A percentile compares a stretch with the other conserved stretches of the same genome.
Evolutionary conservation across 441 rosid species (phyloP).

Genomic region (Croton laevigatus): DNA sequence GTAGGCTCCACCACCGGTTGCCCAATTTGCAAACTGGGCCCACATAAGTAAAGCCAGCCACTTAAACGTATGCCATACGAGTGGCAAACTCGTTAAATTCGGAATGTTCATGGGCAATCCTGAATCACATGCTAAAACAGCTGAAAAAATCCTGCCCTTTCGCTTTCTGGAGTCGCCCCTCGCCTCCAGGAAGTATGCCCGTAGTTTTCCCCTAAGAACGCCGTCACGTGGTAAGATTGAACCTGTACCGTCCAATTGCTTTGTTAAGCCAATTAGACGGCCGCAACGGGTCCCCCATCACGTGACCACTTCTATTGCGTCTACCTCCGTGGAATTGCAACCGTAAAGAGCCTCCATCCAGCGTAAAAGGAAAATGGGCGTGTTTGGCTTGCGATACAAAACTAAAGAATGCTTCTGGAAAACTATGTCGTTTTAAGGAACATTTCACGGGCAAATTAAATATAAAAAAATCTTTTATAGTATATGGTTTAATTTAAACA

Average conservation of each 20-base stretch:
- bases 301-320: not conserved
- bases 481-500: no score
- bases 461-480: no score
- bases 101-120: not conserved
- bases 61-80: not conserved
- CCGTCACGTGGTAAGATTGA: constrained; percentile 7
- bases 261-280: not conserved
- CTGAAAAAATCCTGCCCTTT: not conserved
- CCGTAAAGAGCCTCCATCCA: not conserved
- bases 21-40: constrained; percentile 10
- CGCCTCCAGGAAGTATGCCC: not conserved
- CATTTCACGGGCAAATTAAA: not conserved
- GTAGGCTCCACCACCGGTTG: constrained; percentile 30
- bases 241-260: constrained; percentile 1
- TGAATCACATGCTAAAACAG: not conserved
- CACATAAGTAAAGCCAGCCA: constrained; percentile 1
- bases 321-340: not conserved
- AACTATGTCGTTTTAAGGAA: not conserved
- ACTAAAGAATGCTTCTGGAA: not conserved
- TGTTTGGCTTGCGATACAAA: not conserved
- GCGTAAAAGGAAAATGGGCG: not conserved
- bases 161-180: not conserved
- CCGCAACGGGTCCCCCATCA: constrained; percentile 1
- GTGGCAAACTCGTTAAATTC: constrained; percentile 1
- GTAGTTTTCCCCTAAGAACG: not conserved